A percentile compares a stretch with the other conserved stretches of the same genome.
Conservation (phyloP, 2,329 filamentous ascomycete species). For the Ophiosphaerella korrae region DNA sequence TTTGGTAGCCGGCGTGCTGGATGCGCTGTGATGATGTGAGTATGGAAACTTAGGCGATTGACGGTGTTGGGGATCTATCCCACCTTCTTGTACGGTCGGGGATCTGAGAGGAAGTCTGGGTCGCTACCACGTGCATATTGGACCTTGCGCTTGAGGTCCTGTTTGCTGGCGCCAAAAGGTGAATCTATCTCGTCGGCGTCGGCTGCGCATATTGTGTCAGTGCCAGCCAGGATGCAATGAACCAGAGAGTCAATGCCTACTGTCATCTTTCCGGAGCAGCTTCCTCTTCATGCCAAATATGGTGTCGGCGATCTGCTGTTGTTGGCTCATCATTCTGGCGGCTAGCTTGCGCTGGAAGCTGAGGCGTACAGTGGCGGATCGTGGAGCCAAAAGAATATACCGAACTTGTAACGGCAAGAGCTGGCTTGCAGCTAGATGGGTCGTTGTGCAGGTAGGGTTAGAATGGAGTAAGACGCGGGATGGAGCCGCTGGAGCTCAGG, state of each 20-base stretch:
- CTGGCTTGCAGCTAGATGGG: background rate
- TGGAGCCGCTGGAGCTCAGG: background rate
- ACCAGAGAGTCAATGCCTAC: constrained; percentile 22
- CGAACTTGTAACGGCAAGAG: too few species aligned
- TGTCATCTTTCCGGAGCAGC: constrained; percentile 41
- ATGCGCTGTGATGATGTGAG: constrained; percentile 60
- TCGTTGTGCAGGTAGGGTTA: too few species aligned
- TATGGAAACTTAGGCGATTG: constrained; percentile 15
- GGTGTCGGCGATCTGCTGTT: constrained; percentile 48
- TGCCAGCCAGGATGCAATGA: constrained; percentile 18
- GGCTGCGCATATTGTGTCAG: constrained; percentile 56
- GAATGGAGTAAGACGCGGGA: background rate
- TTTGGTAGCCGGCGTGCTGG: constrained; percentile 73
- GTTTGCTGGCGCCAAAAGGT: constrained; percentile 73
- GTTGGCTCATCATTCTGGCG: constrained; percentile 46
- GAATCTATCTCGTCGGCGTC: constrained; percentile 77
- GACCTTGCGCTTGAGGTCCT: constrained; percentile 78
- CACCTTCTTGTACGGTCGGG: constrained; percentile 74
- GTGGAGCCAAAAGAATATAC: background rate
- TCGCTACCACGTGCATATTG: constrained; percentile 73
- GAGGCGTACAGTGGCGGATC: constrained; percentile 13
- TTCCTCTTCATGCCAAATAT: constrained; percentile 49
- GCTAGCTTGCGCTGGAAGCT: constrained; percentile 15
- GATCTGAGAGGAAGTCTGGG: constrained; percentile 63
- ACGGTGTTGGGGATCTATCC: constrained; percentile 23